Conservation (phyloP, 1,284 basidiomycete species). For the Flammula alnicola region DNA sequence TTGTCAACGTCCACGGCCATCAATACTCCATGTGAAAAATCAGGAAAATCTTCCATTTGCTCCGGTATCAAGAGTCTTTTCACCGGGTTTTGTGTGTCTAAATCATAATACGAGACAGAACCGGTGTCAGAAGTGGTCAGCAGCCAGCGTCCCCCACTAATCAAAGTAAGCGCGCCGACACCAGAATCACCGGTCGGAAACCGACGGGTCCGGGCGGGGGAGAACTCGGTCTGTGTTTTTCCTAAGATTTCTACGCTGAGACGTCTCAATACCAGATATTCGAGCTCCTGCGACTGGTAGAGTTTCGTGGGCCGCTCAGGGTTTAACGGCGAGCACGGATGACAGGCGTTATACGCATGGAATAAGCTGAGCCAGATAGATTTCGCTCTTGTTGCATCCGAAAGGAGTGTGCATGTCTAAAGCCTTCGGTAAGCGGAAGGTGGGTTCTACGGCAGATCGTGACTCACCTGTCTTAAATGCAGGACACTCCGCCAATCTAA, state of each 20-base stretch:
- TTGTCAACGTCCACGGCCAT: background rate
- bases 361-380: constrained; percentile 7
- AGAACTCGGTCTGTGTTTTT: too few relatives aligned
- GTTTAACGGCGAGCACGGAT: background rate
- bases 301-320: constrained; percentile 4
- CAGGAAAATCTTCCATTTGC: background rate
- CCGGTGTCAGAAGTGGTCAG: background rate
- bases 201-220: too few relatives aligned
- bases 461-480: background rate
- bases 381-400: constrained; percentile 1
- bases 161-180: too few relatives aligned
- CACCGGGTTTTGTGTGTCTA: background rate
- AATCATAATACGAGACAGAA: background rate
- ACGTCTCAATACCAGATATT: constrained; percentile 7
- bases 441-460: background rate
- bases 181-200: too few relatives aligned
- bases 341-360: background rate
- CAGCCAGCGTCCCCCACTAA: background rate
- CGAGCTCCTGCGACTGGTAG: constrained; percentile 10
- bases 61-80: background rate
- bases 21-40: background rate
- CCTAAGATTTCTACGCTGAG: constrained; percentile 2
- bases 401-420: constrained; percentile 2
- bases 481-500: constrained; percentile 1
- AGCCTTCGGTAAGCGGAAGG: background rate